phyloP scores from a whole-genome alignment of 768 basidiomycete species.

The Leccinum rimulosum region DNA sequence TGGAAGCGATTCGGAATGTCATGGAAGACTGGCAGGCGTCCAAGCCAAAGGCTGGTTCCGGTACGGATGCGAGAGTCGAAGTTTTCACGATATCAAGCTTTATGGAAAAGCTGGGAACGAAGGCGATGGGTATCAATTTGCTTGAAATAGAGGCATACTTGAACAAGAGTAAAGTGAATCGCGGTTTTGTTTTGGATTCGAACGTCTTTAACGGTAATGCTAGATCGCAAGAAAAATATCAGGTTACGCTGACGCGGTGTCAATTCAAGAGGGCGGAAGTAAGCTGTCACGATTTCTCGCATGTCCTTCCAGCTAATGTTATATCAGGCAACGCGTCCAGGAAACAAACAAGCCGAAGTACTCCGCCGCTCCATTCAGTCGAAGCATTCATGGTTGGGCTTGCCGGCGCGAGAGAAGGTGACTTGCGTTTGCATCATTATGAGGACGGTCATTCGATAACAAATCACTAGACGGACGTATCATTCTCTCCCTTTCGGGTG shows the following conservation, averaged over 20 bases:
- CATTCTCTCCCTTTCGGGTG: slow-evolving; percentile 49
- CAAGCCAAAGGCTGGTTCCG: slow-evolving; percentile 16
- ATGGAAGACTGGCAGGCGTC: slow-evolving; percentile 47
- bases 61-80: slow-evolving; percentile 38
- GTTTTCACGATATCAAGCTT: slow-evolving; percentile 71
- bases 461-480: slow-evolving; percentile 70
- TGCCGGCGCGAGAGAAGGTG: slow-evolving; percentile 76
- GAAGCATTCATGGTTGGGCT: slow-evolving; percentile 78
- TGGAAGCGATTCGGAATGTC: slow-evolving; percentile 66
- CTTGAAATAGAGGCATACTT: slow-evolving; percentile 82
- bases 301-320: background rate
- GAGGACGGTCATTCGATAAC: background rate
- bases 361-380: slow-evolving; percentile 76
- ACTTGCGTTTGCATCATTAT: background rate
- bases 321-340: slow-evolving; percentile 7
- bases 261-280: slow-evolving; percentile 40
- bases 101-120: slow-evolving; percentile 61
- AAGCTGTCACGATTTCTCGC: background rate
- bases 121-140: slow-evolving; percentile 74
- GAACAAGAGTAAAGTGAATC: slow-evolving; percentile 81
- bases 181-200: background rate
- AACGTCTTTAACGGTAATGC: background rate
- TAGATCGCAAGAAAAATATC: slow-evolving; percentile 79
- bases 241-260: slow-evolving; percentile 71
- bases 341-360: slow-evolving; percentile 35